phyloP scores from a whole-genome alignment of 2,329 filamentous ascomycete species.

The Cordyceps pruinosa region DNA sequence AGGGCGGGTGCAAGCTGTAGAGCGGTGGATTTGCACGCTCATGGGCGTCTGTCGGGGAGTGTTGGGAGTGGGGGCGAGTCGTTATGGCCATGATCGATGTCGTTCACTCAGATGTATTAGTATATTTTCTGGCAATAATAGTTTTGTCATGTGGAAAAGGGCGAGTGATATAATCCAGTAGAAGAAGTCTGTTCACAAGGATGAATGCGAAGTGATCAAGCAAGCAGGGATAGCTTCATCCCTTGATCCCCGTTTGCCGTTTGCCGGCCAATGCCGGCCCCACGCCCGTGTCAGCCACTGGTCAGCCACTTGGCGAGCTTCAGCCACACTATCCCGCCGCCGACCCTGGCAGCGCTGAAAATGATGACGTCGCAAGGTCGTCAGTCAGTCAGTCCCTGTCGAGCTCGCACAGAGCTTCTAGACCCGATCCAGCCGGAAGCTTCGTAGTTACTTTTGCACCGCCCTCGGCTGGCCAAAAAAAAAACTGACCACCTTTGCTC shows the following conservation, averaged over 20 bases:
- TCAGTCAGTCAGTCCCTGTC: too few relatives aligned
- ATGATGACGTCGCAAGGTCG: constrained; percentile 8
- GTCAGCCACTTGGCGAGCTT: neutral
- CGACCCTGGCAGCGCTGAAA: neutral
- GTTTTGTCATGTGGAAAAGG: too few relatives aligned
- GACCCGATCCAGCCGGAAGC: constrained; percentile 4
- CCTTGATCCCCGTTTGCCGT: too few relatives aligned
- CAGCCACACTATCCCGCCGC: neutral
- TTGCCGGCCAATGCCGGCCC: too few relatives aligned
- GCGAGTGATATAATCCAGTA: too few relatives aligned
- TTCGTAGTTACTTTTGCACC: neutral
- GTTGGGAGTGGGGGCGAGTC: too few relatives aligned
- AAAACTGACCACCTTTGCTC: constrained; percentile 7
- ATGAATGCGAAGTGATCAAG: too few relatives aligned
- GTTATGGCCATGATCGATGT: neutral
- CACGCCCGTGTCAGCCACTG: neutral
- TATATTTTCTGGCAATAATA: too few relatives aligned
- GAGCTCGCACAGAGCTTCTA: constrained; percentile 2
- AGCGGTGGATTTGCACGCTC: too few relatives aligned
- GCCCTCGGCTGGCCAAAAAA: neutral
- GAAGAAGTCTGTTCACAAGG: too few relatives aligned
- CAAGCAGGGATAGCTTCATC: too few relatives aligned
- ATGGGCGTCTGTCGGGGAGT: too few relatives aligned
- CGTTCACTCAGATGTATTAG: neutral
- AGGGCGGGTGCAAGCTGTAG: constrained; percentile 1